These are phyloP conservation scores for Vitis hybrid DNA, from an alignment of 177 flowering plant genomes.

Conservation along the genomic window DNA sequence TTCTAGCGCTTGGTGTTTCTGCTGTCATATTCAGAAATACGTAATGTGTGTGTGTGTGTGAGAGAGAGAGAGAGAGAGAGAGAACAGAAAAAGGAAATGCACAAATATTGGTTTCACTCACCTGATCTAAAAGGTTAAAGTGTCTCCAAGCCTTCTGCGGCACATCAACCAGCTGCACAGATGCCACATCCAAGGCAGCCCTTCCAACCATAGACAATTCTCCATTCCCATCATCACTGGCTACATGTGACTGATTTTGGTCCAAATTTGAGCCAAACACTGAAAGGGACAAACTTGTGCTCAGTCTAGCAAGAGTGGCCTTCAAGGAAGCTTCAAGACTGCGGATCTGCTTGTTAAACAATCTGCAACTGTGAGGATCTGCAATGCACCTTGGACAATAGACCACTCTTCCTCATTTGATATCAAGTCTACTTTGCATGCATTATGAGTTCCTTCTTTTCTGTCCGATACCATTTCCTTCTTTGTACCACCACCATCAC, in stretches of 20 bases:
- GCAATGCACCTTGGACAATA: constrained; percentile 97
- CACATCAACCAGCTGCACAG: constrained; percentile 74
- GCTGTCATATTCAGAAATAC: no score
- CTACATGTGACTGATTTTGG: constrained; percentile 46
- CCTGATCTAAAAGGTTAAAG: constrained; percentile 88
- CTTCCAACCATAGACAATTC: constrained; percentile 61
- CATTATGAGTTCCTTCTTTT: constrained; percentile 54
- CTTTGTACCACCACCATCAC: constrained; percentile 50
- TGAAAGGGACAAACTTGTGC: constrained; percentile 77
- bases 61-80: background rate
- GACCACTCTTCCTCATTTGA: constrained; percentile 99
- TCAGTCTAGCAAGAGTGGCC: constrained; percentile 88
- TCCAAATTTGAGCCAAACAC: constrained; percentile 73
- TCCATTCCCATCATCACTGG: constrained; percentile 42
- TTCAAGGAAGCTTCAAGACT: constrained; percentile 95
- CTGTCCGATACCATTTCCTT: constrained; percentile 75
- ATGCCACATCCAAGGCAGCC: constrained; percentile 85
- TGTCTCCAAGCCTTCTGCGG: constrained; percentile 90
- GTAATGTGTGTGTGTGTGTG: no score
- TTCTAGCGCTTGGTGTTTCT: no score
- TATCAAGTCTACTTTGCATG: constrained; percentile 56
- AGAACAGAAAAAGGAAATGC: no score
- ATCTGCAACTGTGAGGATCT: constrained; percentile 93
- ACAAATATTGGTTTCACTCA: constrained; percentile 15
- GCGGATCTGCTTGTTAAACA: constrained; percentile 93